Conservation (phyloP, 495 filamentous ascomycete genomes). For the Penicillium canescens region DNA sequence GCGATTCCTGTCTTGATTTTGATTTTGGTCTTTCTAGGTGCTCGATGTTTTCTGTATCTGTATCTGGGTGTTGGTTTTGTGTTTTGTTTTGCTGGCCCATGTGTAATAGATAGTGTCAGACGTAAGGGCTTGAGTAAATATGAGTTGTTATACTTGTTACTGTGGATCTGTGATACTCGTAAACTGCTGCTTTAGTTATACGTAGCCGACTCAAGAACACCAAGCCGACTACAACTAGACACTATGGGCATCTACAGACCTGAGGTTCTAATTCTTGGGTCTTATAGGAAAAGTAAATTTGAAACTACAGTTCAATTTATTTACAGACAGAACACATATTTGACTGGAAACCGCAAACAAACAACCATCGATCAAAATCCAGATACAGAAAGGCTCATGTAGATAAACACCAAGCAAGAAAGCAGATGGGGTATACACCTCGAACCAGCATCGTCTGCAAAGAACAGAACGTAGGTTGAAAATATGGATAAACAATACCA, state of each 20-base stretch:
- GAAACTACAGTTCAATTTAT: background rate
- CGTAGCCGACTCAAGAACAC: too few species aligned
- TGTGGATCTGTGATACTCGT: background rate
- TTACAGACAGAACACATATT: conserved; percentile 5
- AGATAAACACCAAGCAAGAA: conserved; percentile 13
- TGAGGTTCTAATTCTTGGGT: too few species aligned
- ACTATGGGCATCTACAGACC: too few species aligned
- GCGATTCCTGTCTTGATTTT: conserved; percentile 7
- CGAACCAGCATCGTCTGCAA: conserved; percentile 23
- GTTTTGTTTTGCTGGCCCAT: background rate
- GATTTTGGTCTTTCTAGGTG: background rate
- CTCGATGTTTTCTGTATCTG: conserved; percentile 10
- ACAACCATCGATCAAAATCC: background rate
- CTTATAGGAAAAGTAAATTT: background rate
- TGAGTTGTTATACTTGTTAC: background rate
- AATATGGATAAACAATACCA: conserved; percentile 5
- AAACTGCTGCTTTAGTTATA: background rate
- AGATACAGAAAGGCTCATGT: conserved; percentile 1
- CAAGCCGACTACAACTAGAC: background rate
- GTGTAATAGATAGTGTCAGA: conserved; percentile 6
- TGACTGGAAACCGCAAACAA: conserved; percentile 3
- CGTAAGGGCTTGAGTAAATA: conserved; percentile 9
- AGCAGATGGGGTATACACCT: conserved; percentile 41
- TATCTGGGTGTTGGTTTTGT: conserved; percentile 9
- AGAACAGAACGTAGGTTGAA: conserved; percentile 1